A percentile compares a stretch with the other conserved stretches of the same genome.
These are phyloP conservation scores for Pinus albicaulis DNA, from an alignment of 75 land plant species.

Conservation along the genomic window DNA sequence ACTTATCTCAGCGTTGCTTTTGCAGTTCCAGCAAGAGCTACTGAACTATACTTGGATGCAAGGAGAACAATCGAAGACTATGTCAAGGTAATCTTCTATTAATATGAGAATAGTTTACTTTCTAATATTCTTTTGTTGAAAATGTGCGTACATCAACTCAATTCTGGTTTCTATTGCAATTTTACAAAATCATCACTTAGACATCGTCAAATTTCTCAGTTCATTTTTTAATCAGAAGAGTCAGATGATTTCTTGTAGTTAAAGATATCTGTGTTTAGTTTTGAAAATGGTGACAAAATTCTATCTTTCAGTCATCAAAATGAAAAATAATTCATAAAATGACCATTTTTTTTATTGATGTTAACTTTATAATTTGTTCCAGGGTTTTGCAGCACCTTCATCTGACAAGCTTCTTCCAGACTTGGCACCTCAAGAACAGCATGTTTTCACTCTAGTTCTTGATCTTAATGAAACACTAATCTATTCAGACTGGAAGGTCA, in stretches of 20 bases:
- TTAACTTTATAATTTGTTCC: neutral
- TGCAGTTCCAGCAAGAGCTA: conserved; percentile 65
- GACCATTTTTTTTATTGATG: neutral
- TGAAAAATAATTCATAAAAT: neutral
- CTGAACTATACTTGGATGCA: conserved; percentile 75
- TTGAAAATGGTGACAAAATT: too few relatives aligned
- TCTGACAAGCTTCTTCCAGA: conserved; percentile 96
- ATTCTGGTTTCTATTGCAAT: too few relatives aligned
- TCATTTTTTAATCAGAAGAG: too few relatives aligned
- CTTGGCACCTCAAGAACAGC: conserved; percentile 77
- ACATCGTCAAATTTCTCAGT: too few relatives aligned
- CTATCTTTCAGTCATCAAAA: too few relatives aligned
- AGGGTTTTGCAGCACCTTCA: conserved; percentile 93
- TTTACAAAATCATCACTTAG: too few relatives aligned
- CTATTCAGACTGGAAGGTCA: conserved; percentile 93
- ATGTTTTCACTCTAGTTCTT: conserved; percentile 89
- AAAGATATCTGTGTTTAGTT: too few relatives aligned
- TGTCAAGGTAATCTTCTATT: conserved; percentile 40
- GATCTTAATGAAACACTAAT: conserved; percentile 94
- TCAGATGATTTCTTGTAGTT: too few relatives aligned
- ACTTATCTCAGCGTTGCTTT: neutral
- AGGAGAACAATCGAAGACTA: conserved; percentile 81
- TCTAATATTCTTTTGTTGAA: neutral
- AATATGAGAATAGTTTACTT: neutral
- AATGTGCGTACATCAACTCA: too few relatives aligned